Conservation (phyloP, 495 filamentous ascomycete genomes). For the Annulohypoxylon moriforme region DNA sequence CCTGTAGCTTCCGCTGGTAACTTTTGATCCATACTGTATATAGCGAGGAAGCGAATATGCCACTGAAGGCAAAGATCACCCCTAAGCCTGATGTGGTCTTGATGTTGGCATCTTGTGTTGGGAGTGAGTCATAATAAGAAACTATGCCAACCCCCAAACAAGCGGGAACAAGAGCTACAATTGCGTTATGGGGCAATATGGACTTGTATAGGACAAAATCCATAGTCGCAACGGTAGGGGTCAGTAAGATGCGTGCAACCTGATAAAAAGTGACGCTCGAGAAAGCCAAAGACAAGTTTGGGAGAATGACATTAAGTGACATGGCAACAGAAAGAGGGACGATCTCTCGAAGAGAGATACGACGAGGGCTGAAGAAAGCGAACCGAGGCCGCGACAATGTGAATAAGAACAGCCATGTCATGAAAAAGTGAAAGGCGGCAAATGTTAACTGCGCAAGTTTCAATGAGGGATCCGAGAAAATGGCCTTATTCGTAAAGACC, state of each 20-base stretch:
- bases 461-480: conserved; percentile 74
- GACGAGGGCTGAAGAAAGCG: conserved; percentile 69
- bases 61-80: conserved; percentile 71
- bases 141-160: conserved; percentile 76
- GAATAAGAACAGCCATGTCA: conserved; percentile 74
- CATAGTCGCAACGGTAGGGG: conserved; percentile 73
- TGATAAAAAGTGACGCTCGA: conserved; percentile 82
- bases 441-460: conserved; percentile 75
- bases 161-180: conserved; percentile 69
- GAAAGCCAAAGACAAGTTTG: conserved; percentile 76
- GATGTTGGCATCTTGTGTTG: conserved; percentile 56
- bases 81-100: conserved; percentile 66
- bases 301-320: conserved; percentile 78
- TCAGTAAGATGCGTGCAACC: conserved; percentile 76
- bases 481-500: conserved; percentile 83
- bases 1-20: conserved; percentile 73
- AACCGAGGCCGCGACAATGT: conserved; percentile 70
- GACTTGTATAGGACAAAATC: conserved; percentile 73
- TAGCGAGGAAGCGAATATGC: conserved; percentile 72
- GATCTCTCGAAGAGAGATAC: conserved; percentile 65
- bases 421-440: conserved; percentile 77
- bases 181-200: conserved; percentile 65
- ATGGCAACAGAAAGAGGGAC: conserved; percentile 74
- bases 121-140: conserved; percentile 75
- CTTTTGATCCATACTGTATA: conserved; percentile 77